phyloP scores from a whole-genome alignment of 345 rosid species.

The Dimocarpus longan region DNA sequence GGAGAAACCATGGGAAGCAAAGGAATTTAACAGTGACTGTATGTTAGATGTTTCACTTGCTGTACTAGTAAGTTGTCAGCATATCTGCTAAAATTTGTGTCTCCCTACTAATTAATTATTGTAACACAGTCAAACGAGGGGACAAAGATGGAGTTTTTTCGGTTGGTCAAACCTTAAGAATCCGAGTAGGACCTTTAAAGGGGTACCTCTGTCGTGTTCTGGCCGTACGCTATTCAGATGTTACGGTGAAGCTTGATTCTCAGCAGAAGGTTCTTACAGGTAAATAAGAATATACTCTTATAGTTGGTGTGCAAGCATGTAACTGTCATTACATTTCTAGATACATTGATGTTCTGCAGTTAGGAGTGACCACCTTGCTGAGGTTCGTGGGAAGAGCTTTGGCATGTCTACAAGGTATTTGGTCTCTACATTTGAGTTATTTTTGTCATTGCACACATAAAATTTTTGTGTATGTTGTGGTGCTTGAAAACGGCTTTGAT shows the following conservation, averaged over 20 bases:
- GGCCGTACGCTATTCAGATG: conserved; percentile 72
- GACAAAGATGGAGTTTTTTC: conserved; percentile 70
- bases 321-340: conserved; percentile 19
- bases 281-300: conserved; percentile 22
- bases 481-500: conserved; percentile 31
- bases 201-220: conserved; percentile 93
- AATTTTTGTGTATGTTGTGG: conserved; percentile 15
- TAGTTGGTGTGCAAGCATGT: conserved; percentile 15
- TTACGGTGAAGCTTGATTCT: conserved; percentile 93
- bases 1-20: conserved; percentile 58
- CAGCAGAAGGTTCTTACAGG: conserved; percentile 86
- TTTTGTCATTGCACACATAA: background rate
- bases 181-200: conserved; percentile 87
- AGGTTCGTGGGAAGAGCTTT: conserved; percentile 75
- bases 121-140: conserved; percentile 67
- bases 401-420: conserved; percentile 47
- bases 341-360: conserved; percentile 49
- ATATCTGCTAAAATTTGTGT: background rate
- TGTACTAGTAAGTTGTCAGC: conserved; percentile 9
- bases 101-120: conserved; percentile 28
- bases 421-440: conserved; percentile 13
- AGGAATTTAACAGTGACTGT: conserved; percentile 57
- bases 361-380: conserved; percentile 84
- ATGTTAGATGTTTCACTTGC: conserved; percentile 33
- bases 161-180: conserved; percentile 89